Base-by-base conservation (phyloP, 306 rosid genomes). In the Vicia faba region DNA sequence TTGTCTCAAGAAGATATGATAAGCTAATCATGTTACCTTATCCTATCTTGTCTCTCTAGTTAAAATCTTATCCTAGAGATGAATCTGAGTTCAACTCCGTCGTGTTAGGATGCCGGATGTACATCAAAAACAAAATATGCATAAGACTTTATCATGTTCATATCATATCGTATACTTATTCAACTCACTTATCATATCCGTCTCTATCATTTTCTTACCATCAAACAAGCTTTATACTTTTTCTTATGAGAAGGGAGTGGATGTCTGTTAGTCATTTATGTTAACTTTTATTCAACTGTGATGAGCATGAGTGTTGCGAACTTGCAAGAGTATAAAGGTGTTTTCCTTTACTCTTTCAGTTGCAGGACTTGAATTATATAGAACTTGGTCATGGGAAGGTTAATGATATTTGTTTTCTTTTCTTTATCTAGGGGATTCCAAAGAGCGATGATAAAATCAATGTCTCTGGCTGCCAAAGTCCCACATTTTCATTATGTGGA, bases 401-500 rank as follows among this genome's bases (percentile, higher is more conserved):
- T 67, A 39, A 71, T 56, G 20, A 23, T 39, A 16, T 31, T 72
- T 70, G 11, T 64, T 53, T 66, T 38, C 18, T 43, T 45, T 71
- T 25, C 35, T 33, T 69, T 68, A 71, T 79, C 39, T 81, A 93
- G 97, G 85, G 99, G 99, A 54, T 93, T 77, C 69, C 99, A 84
- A 75, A 90, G 95, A 62, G 83, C 83, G 65, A 93, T 88, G 97
- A 87, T 90, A 35, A 84, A 82, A 68, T 83, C 99, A 58, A 90
- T 93, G 99, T 73, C 90, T 66, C 50, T 84, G 68, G 89, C 99
- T 66, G 96, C 96, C 56, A 85, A 85, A 82, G 97, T 93, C 74
- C 99, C 92, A 31, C 97, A 93, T 79, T 93, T 93, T 71, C 89
- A 93, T 73, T 93, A 80, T 59, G 97, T 88, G 64, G 99, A 93